Percentiles rank a stretch among this genome's conserved stretches.
Conservation (phyloP, 148 eudicot genomes). For the Tetragonia tetragonoides region DNA sequence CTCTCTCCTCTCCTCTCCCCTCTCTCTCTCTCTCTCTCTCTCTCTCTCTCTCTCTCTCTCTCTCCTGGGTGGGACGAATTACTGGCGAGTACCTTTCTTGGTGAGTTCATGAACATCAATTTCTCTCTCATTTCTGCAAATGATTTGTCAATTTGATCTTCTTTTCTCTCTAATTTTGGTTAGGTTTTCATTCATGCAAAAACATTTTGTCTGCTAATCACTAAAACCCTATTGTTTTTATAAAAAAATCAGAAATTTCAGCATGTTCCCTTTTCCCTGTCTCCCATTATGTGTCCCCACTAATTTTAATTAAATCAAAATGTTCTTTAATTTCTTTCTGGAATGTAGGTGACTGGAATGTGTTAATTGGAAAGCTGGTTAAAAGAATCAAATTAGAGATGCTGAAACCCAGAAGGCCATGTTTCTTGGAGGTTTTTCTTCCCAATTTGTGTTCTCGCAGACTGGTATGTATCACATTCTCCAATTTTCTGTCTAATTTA, state of each 20-base stretch:
- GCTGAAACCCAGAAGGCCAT: constrained; percentile 42
- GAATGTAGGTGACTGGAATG: constrained; percentile 9
- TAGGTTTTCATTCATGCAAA: not conserved
- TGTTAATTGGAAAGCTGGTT: not conserved
- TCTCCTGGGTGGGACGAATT: not conserved
- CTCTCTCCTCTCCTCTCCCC: not conserved
- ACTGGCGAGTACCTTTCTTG: not conserved
- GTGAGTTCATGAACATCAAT: not conserved
- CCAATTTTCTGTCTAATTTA: constrained; percentile 5
- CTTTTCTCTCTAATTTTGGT: not conserved
- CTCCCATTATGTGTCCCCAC: too few relatives aligned
- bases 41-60: not conserved
- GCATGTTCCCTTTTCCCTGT: too few relatives aligned
- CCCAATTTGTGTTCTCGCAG: constrained; percentile 46
- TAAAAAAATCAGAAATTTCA: too few relatives aligned
- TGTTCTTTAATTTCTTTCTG: not conserved
- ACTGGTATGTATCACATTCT: constrained; percentile 31
- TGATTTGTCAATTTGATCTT: not conserved
- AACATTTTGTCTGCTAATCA: too few relatives aligned
- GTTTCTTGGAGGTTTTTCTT: constrained; percentile 53
- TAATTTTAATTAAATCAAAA: too few relatives aligned
- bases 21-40: not conserved
- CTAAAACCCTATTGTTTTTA: too few relatives aligned
- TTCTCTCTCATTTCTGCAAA: not conserved
- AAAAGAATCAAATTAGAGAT: constrained; percentile 8